Percentiles rank a stretch among this genome's conserved stretches.
Evolutionary conservation across 108 stramenopile genomes (phyloP).

Genomic region (Aurantiochytrium sp.): DNA sequence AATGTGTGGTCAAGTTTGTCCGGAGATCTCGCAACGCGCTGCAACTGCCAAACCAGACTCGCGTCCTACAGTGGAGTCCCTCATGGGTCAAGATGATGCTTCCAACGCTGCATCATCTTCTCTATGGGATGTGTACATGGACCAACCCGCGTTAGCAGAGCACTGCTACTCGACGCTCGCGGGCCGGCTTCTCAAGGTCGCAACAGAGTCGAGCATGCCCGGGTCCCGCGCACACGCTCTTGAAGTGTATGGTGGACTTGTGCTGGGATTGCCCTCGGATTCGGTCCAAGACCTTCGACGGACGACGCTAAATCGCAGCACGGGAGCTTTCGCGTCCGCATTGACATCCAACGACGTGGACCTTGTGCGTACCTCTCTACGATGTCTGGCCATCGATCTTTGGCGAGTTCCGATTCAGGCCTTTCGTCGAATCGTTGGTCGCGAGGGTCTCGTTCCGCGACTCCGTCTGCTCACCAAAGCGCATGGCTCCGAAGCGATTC

Average conservation of each 20-base stretch:
- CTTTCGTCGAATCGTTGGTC: background rate
- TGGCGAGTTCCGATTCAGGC: background rate
- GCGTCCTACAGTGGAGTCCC: background rate
- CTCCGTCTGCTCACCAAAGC: background rate
- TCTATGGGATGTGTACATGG: background rate
- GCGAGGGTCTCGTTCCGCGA: background rate
- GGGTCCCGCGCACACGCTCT: background rate
- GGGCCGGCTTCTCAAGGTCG: background rate
- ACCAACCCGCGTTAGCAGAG: background rate
- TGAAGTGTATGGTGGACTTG: background rate
- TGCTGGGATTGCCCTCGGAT: background rate
- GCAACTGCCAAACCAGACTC: background rate
- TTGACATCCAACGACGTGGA: background rate
- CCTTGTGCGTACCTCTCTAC: background rate
- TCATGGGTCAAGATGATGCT: background rate
- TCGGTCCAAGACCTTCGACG: background rate
- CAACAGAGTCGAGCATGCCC: background rate
- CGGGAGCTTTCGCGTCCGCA: background rate
- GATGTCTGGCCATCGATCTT: background rate
- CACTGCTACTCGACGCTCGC: background rate
- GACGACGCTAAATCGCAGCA: background rate
- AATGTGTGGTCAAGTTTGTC: constrained; percentile 2
- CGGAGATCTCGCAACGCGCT: background rate
- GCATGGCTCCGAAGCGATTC: background rate
- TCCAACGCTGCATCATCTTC: background rate